A percentile compares a stretch with the other conserved stretches of the same genome.
Conservation (phyloP, 83 land plant species). For the Thuja plicata region DNA sequence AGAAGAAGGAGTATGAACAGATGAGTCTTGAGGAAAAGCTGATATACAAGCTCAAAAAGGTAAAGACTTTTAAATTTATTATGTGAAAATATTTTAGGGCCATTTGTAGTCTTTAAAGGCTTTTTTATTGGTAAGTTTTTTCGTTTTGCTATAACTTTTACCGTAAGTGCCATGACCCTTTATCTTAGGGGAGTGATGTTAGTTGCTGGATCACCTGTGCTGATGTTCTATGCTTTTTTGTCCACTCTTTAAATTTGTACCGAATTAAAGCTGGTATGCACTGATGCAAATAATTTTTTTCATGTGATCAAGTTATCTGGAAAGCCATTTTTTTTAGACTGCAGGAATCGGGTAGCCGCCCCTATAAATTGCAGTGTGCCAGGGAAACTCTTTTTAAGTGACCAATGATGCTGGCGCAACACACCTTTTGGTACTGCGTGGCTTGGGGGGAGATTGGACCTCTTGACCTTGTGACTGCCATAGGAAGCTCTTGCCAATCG, state of each 20-base stretch:
- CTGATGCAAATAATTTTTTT: neutral
- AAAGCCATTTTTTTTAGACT: neutral
- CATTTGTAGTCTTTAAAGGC: neutral
- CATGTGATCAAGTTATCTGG: neutral
- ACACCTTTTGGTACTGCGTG: too few relatives aligned
- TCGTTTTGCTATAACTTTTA: neutral
- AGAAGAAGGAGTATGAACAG: conserved; percentile 71
- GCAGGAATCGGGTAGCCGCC: too few relatives aligned
- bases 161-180: neutral
- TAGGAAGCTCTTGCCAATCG: too few relatives aligned
- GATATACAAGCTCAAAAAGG: conserved; percentile 53
- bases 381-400: too few relatives aligned
- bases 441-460: too few relatives aligned
- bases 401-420: too few relatives aligned
- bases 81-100: neutral
- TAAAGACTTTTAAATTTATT: conserved; percentile 10
- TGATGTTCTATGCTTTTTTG: neutral
- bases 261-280: neutral
- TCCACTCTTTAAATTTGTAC: neutral
- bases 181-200: neutral
- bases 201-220: neutral
- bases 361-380: too few relatives aligned
- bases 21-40: conserved; percentile 69
- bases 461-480: too few relatives aligned
- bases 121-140: neutral